Evolutionary conservation across 305 asterid species (phyloP).

Genomic region (Petunia hybrid): DNA sequence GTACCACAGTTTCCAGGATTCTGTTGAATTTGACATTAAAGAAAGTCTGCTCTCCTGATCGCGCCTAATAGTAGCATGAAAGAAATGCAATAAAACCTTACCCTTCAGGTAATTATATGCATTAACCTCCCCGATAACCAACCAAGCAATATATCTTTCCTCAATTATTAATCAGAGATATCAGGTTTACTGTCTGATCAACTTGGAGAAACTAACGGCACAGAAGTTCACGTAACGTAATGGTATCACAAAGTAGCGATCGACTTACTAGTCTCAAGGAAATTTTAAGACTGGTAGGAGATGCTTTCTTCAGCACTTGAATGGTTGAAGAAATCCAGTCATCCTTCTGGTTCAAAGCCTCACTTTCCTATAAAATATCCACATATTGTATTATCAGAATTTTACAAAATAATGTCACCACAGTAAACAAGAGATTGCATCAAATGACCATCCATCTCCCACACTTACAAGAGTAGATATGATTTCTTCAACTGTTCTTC

Average conservation of each 20-base stretch:
- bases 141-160: neutral
- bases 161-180: neutral
- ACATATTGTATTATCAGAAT: neutral
- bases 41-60: neutral
- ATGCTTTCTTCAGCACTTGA: slow-evolving; percentile 67
- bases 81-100: neutral
- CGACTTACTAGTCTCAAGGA: slow-evolving; percentile 70
- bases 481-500: slow-evolving; percentile 70
- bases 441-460: neutral
- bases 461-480: slow-evolving; percentile 59
- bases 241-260: neutral
- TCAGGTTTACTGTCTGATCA: neutral
- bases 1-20: neutral
- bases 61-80: neutral
- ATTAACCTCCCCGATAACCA: neutral
- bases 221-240: slow-evolving; percentile 4
- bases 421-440: neutral
- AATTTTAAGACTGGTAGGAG: slow-evolving; percentile 82
- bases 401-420: neutral
- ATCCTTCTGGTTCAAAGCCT: slow-evolving; percentile 49
- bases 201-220: neutral
- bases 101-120: neutral
- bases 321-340: slow-evolving; percentile 72
- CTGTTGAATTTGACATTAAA: neutral
- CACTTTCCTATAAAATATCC: slow-evolving; percentile 51